Conservation (phyloP, 306 rosid genomes). For the Luffa aegyptiaca region DNA sequence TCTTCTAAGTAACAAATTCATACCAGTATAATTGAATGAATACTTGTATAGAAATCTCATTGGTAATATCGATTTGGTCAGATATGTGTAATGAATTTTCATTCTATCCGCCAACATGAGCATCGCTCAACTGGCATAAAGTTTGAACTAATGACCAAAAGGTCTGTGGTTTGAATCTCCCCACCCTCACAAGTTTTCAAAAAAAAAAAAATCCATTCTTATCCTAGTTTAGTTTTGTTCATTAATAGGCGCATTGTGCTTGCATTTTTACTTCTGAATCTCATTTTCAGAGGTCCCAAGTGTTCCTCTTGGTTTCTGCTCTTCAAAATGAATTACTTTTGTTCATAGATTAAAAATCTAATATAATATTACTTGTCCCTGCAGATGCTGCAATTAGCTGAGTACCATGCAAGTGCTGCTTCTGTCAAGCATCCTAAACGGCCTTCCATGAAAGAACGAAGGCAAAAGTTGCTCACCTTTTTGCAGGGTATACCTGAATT, state of each 20-base stretch:
- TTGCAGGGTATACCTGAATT: constrained; percentile 55
- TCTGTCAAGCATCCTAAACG: constrained; percentile 67
- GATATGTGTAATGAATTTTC: neutral
- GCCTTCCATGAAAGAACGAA: constrained; percentile 81
- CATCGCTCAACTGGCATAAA: too few species aligned
- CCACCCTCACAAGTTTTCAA: too few species aligned
- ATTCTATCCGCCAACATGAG: neutral
- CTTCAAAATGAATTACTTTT: neutral
- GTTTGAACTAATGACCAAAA: too few species aligned
- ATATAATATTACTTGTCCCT: constrained; percentile 20
- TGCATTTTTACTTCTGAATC: neutral
- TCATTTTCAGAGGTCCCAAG: neutral
- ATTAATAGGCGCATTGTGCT: neutral
- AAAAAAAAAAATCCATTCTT: too few species aligned
- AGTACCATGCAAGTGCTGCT: constrained; percentile 65
- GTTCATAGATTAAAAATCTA: neutral
- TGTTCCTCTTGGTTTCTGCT: neutral
- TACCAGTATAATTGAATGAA: neutral
- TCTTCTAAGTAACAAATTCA: neutral
- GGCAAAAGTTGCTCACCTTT: constrained; percentile 77
- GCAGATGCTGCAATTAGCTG: constrained; percentile 98
- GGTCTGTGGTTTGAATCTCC: too few species aligned
- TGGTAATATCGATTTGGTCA: neutral
- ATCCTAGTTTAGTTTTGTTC: neutral
- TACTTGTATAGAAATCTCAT: neutral